Evolutionary conservation across 1,139 yeast species (phyloP), one percentile per base, ranked within the genome.

Genomic region (Sugiyamaella paludigena): DNA sequence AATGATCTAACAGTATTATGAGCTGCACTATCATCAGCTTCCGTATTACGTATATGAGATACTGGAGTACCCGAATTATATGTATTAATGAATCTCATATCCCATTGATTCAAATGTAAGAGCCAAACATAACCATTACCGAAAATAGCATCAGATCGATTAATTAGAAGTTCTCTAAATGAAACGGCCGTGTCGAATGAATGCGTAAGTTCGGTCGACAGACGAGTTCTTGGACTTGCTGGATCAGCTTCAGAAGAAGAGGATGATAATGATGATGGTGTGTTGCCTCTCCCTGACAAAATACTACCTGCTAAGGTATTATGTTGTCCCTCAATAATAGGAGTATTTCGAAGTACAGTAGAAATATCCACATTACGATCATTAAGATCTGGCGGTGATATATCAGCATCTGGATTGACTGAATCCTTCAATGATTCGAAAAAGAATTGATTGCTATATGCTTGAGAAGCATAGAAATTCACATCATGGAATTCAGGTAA

Each of bases 121-220:
- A 94, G 73, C 74, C 89, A 92, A 3, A 88, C 76, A 87, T 95
- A 88, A 8, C 98, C 98, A 64, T 84, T 87, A 45, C 94, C 92
- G 51, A 71, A 65, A 48, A 76, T 64, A n/a, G 80, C 70, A 55
- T 79, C 81, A 2, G 88, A 87, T 43, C 78, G 77, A 66, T 68
- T 80, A 68, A 77, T 72, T 56, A 78, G 75, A 54, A 74, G 79
- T 60, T 72, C 78, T 57, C 75, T 79, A 72, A 79, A 83, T 49
- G 76, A 75, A 35, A 78, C 80, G 36, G 81, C 55, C 29, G 65
- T 59, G 46, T 65, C 70, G 58, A 73, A 77, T 12, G 69, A 61
- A 12, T 62, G 54, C 16, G 63, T 62, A 41, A 74, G 64, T 47
- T 56, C 61, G n/a, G 61, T 58, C 5, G 54, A 54, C 32, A 48